Conservation (phyloP, 192 early-diverging fungal species). For the Dissophora globulifera region DNA sequence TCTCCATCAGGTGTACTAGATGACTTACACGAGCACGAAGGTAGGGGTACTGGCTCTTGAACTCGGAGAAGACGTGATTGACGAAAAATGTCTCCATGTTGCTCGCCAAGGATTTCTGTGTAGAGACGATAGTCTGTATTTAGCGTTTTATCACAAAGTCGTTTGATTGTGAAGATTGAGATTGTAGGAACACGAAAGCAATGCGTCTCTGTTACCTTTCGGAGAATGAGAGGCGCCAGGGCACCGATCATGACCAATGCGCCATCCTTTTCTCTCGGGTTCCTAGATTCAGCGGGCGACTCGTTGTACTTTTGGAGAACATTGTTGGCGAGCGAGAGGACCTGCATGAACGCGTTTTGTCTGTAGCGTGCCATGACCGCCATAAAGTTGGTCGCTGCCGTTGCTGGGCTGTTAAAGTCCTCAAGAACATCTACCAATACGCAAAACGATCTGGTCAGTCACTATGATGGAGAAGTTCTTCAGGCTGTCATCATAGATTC, state of each 20-base stretch:
- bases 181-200: no score
- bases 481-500: no score
- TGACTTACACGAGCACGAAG: conserved; percentile 80
- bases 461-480: no score
- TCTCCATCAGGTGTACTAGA: no score
- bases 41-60: conserved; percentile 84
- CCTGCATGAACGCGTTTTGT: conserved; percentile 82
- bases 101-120: conserved; percentile 70
- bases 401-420: conserved; percentile 82
- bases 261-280: conserved; percentile 88
- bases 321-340: conserved; percentile 82
- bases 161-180: not conserved
- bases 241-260: conserved; percentile 88
- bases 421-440: conserved; percentile 76
- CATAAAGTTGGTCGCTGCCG: conserved; percentile 82
- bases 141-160: no score
- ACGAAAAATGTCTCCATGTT: conserved; percentile 90
- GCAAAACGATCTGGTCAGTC: not conserved
- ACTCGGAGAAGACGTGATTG: conserved; percentile 89
- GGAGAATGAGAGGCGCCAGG: conserved; percentile 75
- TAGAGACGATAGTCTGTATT: not conserved
- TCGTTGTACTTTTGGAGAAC: conserved; percentile 77
- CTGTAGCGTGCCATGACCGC: conserved; percentile 81
- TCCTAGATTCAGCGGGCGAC: conserved; percentile 72
- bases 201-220: conserved; percentile 54